These are phyloP conservation scores for Tieghemostelium lacteum DNA, from an alignment of 78 protist genomes.

Conservation along the genomic window DNA sequence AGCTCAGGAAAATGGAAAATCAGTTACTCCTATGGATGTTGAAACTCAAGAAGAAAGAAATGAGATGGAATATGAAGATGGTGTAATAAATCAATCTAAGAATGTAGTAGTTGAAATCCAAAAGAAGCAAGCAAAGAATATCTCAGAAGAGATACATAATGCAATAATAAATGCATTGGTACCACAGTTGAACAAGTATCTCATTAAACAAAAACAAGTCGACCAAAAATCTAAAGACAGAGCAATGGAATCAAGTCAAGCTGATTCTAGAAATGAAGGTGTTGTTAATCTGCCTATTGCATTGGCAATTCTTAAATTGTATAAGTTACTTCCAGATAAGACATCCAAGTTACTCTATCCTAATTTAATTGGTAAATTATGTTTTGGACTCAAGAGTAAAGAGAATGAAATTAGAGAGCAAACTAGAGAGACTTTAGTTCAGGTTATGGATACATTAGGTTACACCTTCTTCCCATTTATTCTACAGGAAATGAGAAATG, in stretches of 20 bases:
- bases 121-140: slow-evolving; percentile 3
- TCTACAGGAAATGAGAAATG: slow-evolving; percentile 21
- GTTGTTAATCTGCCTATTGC: slow-evolving; percentile 35
- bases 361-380: slow-evolving; percentile 45
- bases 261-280: slow-evolving; percentile 15
- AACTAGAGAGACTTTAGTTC: slow-evolving; percentile 15
- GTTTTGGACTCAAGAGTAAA: slow-evolving; percentile 54
- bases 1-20: background rate
- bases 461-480: slow-evolving; percentile 49
- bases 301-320: slow-evolving; percentile 37
- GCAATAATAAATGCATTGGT: slow-evolving; percentile 14
- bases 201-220: slow-evolving; percentile 3
- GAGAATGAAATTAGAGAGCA: slow-evolving; percentile 13
- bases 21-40: background rate
- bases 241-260: background rate
- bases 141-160: slow-evolving; percentile 54
- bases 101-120: background rate
- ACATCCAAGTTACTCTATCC: slow-evolving; percentile 14
- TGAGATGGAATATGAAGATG: background rate
- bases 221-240: slow-evolving; percentile 1
- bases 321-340: slow-evolving; percentile 27
- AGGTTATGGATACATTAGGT: slow-evolving; percentile 36
- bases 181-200: slow-evolving; percentile 32
- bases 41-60: background rate
- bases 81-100: background rate